Base-by-base conservation (phyloP, 495 filamentous ascomycete genomes). In the Trichocladium uniseriatum region DNA sequence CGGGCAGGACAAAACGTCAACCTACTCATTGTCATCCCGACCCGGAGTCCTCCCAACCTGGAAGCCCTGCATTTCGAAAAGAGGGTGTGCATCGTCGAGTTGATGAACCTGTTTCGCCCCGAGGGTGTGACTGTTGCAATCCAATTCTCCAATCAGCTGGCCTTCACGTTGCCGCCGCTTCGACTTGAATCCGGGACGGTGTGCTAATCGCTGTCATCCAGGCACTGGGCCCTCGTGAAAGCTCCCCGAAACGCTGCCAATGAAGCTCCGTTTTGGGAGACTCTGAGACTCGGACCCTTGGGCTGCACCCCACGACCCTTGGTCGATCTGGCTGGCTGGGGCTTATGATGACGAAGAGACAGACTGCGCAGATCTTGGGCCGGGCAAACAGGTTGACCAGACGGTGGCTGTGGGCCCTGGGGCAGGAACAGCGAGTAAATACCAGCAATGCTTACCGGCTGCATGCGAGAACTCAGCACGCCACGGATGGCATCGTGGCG, bases 381-480 rank as follows among this genome's bases (percentile, higher is more conserved):
- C 20, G 5, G 14, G 13, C 1, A 39, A 34, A 34, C 29, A 36
- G 10, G 11, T 6, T 11, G 22, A 36, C 31, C 19, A 46, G 31
- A 16, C 38, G 45, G 48, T 43, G 54, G 43, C 39, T 49, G 47
- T 37, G 39, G 54, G 43, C 39, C 46, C 38, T 37, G 39, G 36
- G 5, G 0, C 32, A 31, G 38, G 37, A 49, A 43, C 42, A 16
- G 21, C 27, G 47, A 43, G 11, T 43, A 27, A 27, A 4, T 27
- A 8, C 24, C 24, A 27, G 24, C n/a, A n/a, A n/a, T n/a, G n/a
- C 27, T 29, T 29, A 29, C 10, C 27, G 27, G 5, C 10, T 29
- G 27, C 5, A 5, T 10, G 10, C 27, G 27, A 29, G 10, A 29
- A 29, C 27, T 5, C 27, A 10, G 5, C 27, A 5, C 27, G 10